phyloP scores from a whole-genome alignment of 257 asterid species.

The Lithospermum erythrorhizon region DNA sequence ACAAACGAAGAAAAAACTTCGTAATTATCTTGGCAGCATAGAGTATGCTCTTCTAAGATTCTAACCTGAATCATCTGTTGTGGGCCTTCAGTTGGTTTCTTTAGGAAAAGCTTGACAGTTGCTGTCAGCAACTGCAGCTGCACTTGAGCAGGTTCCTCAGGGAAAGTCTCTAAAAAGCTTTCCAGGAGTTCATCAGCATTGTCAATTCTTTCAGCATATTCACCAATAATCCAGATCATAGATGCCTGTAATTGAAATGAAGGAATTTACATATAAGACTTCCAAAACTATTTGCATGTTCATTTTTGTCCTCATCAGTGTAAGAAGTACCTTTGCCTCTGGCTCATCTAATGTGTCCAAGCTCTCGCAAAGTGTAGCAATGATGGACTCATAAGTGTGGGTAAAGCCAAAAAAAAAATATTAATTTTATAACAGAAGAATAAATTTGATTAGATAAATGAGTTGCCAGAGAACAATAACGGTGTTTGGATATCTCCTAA shows the following conservation, averaged over 20 bases:
- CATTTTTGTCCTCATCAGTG: not conserved
- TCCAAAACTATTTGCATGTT: not conserved
- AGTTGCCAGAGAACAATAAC: constrained; percentile 34
- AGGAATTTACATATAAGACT: constrained; percentile 10
- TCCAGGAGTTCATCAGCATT: constrained; percentile 99
- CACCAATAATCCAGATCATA: constrained; percentile 99
- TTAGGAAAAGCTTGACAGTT: constrained; percentile 94
- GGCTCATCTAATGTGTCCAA: constrained; percentile 98
- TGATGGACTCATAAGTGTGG: constrained; percentile 86
- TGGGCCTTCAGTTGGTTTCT: constrained; percentile 99
- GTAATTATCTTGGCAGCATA: not conserved
- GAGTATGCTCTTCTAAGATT: constrained; percentile 5
- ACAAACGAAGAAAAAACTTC: not conserved
- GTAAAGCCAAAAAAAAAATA: constrained; percentile 5
- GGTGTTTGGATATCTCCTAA: constrained; percentile 99
- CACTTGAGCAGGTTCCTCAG: constrained; percentile 97
- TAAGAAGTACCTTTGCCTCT: constrained; percentile 78
- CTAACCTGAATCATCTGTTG: constrained; percentile 98
- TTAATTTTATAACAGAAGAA: constrained; percentile 6
- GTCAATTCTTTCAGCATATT: constrained; percentile 99
- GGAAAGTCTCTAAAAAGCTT: constrained; percentile 93
- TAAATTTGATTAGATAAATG: constrained; percentile 6
- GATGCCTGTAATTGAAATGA: constrained; percentile 59
- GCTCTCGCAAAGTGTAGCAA: constrained; percentile 98
- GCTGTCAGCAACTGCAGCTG: constrained; percentile 97